These are phyloP conservation scores for Golubevia pallescens DNA, from an alignment of 1,284 basidiomycete genomes.

Conservation along the genomic window DNA sequence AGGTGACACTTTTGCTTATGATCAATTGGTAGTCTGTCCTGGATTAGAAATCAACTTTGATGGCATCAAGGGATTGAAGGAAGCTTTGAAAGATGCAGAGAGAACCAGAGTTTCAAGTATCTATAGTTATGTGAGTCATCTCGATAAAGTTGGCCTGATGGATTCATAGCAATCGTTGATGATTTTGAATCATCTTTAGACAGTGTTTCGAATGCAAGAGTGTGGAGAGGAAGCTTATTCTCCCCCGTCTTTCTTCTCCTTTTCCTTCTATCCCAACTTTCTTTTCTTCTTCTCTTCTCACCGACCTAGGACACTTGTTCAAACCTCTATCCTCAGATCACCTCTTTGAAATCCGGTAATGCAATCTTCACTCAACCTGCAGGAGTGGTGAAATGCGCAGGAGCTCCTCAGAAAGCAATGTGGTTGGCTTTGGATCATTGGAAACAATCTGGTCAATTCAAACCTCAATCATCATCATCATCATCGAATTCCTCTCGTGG, in stretches of 20 bases:
- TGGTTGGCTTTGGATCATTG: conserved; percentile 56
- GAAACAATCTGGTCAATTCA: conserved; percentile 39
- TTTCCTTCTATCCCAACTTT: no score
- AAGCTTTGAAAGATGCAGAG: conserved; percentile 77
- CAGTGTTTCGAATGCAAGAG: no score
- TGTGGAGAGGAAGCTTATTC: neutral
- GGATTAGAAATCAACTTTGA: conserved; percentile 81
- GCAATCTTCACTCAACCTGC: conserved; percentile 96
- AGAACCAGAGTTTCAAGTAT: conserved; percentile 86
- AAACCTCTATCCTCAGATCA: conserved; percentile 43
- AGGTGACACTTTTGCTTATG: conserved; percentile 80
- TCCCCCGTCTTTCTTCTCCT: no score
- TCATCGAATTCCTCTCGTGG: no score
- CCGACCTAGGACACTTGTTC: conserved; percentile 30
- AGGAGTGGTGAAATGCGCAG: conserved; percentile 93
- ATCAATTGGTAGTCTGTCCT: conserved; percentile 84
- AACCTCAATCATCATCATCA: neutral
- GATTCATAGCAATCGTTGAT: no score
- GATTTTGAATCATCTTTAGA: no score
- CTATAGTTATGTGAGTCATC: conserved; percentile 69
- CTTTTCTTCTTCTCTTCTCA: no score
- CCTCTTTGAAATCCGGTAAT: conserved; percentile 77
- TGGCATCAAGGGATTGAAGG: conserved; percentile 77
- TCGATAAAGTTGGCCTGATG: no score
- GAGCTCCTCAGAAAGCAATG: conserved; percentile 70